These are phyloP conservation scores for Ceratocystis smalleyi DNA, from an alignment of 2,329 filamentous ascomycete genomes.

Conservation along the genomic window DNA sequence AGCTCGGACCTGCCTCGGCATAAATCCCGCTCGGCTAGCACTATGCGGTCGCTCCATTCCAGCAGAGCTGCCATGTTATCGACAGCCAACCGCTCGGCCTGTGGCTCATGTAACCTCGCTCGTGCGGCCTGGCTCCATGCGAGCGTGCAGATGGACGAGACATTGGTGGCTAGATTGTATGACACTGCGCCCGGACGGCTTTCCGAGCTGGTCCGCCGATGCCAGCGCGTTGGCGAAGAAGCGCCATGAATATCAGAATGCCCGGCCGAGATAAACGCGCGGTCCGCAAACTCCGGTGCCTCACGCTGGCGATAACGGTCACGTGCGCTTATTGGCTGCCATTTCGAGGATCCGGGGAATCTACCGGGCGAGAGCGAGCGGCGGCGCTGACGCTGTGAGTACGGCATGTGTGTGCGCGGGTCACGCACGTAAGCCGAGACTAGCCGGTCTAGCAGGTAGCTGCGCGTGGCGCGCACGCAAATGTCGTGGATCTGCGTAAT, in stretches of 20 bases:
- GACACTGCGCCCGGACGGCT: conserved; percentile 17
- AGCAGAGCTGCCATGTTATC: conserved; percentile 22
- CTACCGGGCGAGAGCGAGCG: conserved; percentile 5
- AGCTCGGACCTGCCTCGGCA: conserved; percentile 13
- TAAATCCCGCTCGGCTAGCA: conserved; percentile 19
- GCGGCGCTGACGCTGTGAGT: conserved; percentile 2
- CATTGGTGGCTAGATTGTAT: conserved; percentile 21
- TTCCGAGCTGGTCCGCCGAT: background rate
- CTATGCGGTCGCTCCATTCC: conserved; percentile 20
- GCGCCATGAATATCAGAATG: background rate
- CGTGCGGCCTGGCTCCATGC: conserved; percentile 23
- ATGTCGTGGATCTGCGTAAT: conserved; percentile 18
- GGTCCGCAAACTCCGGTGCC: background rate
- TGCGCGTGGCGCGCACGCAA: conserved; percentile 20
- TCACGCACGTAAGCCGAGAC: conserved; percentile 19
- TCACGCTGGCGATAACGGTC: conserved; percentile 8
- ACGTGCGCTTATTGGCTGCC: background rate
- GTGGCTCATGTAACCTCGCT: conserved; percentile 22
- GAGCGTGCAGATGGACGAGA: conserved; percentile 22
- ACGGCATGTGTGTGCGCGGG: conserved; percentile 8
- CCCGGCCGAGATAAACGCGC: background rate
- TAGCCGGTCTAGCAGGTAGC: conserved; percentile 19
- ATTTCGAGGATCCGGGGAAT: background rate
- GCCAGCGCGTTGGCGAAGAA: background rate
- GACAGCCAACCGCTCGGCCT: conserved; percentile 21